Base-by-base conservation (phyloP, 1,139 yeast genomes). In the Pichia sp. region DNA sequence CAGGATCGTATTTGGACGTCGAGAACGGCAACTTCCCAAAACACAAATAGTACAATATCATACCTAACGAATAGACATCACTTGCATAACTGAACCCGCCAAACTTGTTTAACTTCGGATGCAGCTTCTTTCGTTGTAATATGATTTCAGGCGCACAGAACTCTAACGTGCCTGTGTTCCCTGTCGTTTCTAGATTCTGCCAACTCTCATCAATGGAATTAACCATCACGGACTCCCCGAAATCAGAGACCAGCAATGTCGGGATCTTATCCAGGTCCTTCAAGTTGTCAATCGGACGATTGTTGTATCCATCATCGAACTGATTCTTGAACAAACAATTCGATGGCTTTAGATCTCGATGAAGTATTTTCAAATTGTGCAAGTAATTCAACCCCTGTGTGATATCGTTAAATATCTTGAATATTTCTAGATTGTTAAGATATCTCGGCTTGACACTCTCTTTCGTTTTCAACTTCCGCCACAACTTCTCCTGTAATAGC, bases 261-360 rank as follows among this genome's bases (percentile, higher is more conserved):
- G 96, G 96, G 7, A 84, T 67, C 20, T 57, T 55, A 2, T 58
- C 53, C 1, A 67, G 55, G 2, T 63, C 66, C 0, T 57, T 56
- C 12, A 67, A 63, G 18, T 69, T 61, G 11, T 42, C 40, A 12
- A 60, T 51, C 4, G 66, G 63, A 15, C 28, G 20, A 3, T 11
- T 15, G 4, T 55, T 58, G 20, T 59, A 60, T 46, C 46, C 58
- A 6, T 51, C 55, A 14, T 49, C 53, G 47, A 45, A 72, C 27
- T 61, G 60, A 2, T 67, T 61, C 32, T 82, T 75, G 42, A 89
- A 66, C 28, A 90, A 68, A 64, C 96, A 88, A 58, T 90, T 90
- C 0, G 95, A 85, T 0, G 96, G 96, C 58, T 90, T 90, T 53
- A 90, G 70, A 62, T 90, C 97, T 20, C 96, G 73, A 59, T 90